Evolutionary conservation across 176 grass and related monocot species (phyloP), one percentile per base, ranked within the genome.

Genomic region (Cenchrus americanus): DNA sequence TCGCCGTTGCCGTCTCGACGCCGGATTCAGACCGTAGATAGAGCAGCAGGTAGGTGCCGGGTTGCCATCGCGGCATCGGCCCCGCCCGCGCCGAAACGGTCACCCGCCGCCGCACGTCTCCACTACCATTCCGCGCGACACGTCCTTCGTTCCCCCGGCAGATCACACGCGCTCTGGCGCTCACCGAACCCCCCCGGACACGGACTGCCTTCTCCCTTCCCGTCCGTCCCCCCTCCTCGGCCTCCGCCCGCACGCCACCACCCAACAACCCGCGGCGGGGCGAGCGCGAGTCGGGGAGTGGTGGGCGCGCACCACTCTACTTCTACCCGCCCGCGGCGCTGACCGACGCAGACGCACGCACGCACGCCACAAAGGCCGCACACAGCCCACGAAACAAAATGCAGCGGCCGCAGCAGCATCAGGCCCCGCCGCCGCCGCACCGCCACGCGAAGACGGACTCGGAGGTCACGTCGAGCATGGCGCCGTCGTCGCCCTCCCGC

Each of bases 401-500:
- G 58, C 58, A 61, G 58, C 58, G 10, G 58, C 79, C 43, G 64
- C 48, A 73, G 43, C 22, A 27, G 21, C 66, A 13, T 6, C 69
- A 27, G 40, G 19, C 41, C 1, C 43, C 59, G 22, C 22, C 59
- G 26, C 30, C 13, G 64, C 14, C 7, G 30, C 49, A 17, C 14
- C 79, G 79, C 18, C 91, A 98, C 84, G 87, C 93, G 19, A 96
- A 96, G 88, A 91, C 93, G 37, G 93, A 96, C 72, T 96, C 96
- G 63, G 89, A 89, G 86, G 92, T 87, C 80, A 93, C 89, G n/a
- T 91, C 95, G 5, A 99, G 91, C 91, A 41, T 94, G 67, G 93
- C 87, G 62, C 63, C 86, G 9, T 96, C 96, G 12, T 91, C 96
- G 2, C 89, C 91, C 5, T 65, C 77, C 23, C 91, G 83, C 12